phyloP scores from a whole-genome alignment of 192 early-diverging fungal species.

The Cladochytrium replicatum region DNA sequence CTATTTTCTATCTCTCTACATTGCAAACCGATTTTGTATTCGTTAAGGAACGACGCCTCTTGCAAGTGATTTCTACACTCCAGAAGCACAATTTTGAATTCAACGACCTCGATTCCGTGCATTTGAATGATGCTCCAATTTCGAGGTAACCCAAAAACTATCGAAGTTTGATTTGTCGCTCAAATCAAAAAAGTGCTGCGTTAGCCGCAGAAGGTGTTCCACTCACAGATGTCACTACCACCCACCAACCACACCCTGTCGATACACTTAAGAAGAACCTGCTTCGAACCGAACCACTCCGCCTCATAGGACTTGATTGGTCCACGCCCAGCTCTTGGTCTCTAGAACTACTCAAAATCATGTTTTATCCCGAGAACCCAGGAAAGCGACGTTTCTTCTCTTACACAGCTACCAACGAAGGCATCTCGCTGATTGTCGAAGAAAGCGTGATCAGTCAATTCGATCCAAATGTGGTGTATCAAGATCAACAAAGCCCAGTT shows the following conservation, averaged over 20 bases:
- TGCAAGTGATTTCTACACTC: constrained; percentile 41
- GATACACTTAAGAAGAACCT: constrained; percentile 26
- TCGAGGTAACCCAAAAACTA: constrained; percentile 12
- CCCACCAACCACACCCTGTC: constrained; percentile 21
- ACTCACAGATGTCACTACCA: constrained; percentile 20
- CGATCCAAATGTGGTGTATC: constrained; percentile 36
- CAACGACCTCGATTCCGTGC: constrained; percentile 21
- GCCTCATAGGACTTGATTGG: constrained; percentile 54
- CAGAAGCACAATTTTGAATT: constrained; percentile 27
- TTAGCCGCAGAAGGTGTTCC: constrained; percentile 15
- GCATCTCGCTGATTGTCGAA: constrained; percentile 58
- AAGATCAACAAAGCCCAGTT: constrained; percentile 27
- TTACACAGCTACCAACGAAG: constrained; percentile 54
- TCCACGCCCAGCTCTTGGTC: constrained; percentile 48
- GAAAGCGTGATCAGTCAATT: constrained; percentile 36
- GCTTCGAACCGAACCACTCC: constrained; percentile 37
- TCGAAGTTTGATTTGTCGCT: constrained; percentile 16
- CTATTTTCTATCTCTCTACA: constrained; percentile 64
- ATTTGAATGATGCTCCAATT: constrained; percentile 5
- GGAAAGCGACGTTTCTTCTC: constrained; percentile 46
- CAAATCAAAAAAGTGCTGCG: constrained; percentile 12
- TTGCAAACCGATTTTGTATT: constrained; percentile 66
- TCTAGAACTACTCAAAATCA: constrained; percentile 42
- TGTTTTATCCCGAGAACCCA: constrained; percentile 46
- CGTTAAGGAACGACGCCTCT: constrained; percentile 52